These are phyloP conservation scores for Penicillium sumatraense DNA, from an alignment of 2,329 filamentous ascomycete species.

Conservation along the genomic window DNA sequence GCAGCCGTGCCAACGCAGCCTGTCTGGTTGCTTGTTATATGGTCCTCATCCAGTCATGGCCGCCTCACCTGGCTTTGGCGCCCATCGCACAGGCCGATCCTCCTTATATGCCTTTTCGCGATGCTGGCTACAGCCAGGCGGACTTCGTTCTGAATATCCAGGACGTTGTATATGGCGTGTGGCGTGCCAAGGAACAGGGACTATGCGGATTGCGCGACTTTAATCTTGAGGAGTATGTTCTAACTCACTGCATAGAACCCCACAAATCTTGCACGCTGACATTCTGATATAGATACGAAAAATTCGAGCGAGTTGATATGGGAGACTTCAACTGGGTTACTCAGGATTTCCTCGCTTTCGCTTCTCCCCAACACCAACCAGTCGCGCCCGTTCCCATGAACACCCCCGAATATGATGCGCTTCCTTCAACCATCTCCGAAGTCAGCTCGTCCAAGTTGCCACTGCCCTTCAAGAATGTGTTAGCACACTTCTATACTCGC, in stretches of 20 bases:
- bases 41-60: constrained; percentile 97
- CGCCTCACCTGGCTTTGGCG: constrained; percentile 90
- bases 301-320: constrained; percentile 92
- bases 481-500: constrained; percentile 83
- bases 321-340: constrained; percentile 99
- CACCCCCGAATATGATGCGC: constrained; percentile 72
- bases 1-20: constrained; percentile 87
- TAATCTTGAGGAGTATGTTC: constrained; percentile 79
- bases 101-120: constrained; percentile 97
- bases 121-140: constrained; percentile 97
- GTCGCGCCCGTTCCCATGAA: constrained; percentile 72
- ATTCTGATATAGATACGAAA: constrained; percentile 73
- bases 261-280: constrained; percentile 16
- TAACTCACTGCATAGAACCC: not conserved
- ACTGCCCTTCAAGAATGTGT: constrained; percentile 91
- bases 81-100: constrained; percentile 97
- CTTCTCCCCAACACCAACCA: constrained; percentile 85
- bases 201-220: constrained; percentile 92
- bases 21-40: constrained; percentile 97
- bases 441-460: constrained; percentile 74
- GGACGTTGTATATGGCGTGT: constrained; percentile 97
- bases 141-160: constrained; percentile 96
- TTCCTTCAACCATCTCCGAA: constrained; percentile 77
- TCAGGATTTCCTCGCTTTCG: constrained; percentile 92
- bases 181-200: constrained; percentile 96